phyloP scores from a whole-genome alignment of 2,329 filamentous ascomycete species.

The Ascocoryne sarcoides region DNA sequence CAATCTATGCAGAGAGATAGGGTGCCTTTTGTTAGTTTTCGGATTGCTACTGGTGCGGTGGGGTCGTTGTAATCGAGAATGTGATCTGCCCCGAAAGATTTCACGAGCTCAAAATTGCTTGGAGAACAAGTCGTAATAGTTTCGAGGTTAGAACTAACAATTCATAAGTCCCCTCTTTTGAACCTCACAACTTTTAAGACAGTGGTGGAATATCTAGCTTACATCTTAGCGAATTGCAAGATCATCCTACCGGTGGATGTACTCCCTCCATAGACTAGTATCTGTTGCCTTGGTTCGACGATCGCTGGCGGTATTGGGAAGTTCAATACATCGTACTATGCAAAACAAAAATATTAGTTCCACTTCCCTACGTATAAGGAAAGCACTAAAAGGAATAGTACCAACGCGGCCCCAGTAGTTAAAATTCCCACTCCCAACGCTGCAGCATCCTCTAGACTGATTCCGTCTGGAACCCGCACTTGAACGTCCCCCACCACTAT shows the following conservation, averaged over 20 bases:
- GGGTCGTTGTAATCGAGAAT: slow-evolving; percentile 38
- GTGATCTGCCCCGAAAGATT: slow-evolving; percentile 31
- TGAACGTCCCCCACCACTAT: slow-evolving; percentile 30
- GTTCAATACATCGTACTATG: too few species aligned
- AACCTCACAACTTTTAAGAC: too few species aligned
- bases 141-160: too few species aligned
- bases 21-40: neutral
- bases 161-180: neutral
- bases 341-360: too few species aligned
- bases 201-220: too few species aligned
- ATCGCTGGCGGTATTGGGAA: too few species aligned
- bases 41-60: neutral
- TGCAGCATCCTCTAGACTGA: slow-evolving; percentile 37
- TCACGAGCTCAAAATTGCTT: slow-evolving; percentile 30
- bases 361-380: too few species aligned
- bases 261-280: too few species aligned
- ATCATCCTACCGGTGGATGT: too few species aligned
- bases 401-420: slow-evolving; percentile 14
- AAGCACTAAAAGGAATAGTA: slow-evolving; percentile 1
- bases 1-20: slow-evolving; percentile 3
- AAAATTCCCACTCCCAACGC: slow-evolving; percentile 21
- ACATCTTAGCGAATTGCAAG: too few species aligned
- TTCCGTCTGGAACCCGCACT: slow-evolving; percentile 34
- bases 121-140: slow-evolving; percentile 31
- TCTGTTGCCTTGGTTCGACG: too few species aligned